Evolutionary conservation across 2,329 filamentous ascomycete genomes (phyloP), one percentile per base, ranked within the genome.

Genomic region (Epichloe amarillans): DNA sequence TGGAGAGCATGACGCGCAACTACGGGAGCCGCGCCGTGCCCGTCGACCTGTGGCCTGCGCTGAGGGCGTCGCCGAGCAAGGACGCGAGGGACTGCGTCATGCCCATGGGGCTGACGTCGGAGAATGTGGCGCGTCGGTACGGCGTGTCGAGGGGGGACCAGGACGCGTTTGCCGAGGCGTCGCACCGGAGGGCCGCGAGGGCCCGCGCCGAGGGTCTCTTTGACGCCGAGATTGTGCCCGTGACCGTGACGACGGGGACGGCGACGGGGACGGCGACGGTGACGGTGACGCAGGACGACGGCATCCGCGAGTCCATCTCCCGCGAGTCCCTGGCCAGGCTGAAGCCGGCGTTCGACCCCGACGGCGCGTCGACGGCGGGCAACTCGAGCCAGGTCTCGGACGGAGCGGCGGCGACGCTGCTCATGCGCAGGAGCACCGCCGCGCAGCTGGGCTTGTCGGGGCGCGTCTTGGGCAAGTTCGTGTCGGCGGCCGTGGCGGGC

Each of bases 1-100:
- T 94, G 86, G 90, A 96, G 76, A 91, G 85, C 70, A 96, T 96
- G 90, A 95, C 88, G 56, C 72, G 84, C 57, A 95, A 95, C 69
- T 96, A 96, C 68, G 89, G 83, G 48, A 80, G 74, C 26, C 74
- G 82, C 52, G 90, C 90, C n/a, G 93, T 96, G 42, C 90, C 90
- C 0, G 83, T 82, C 0, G 79, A 88, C 55, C 68, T 88, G 11
- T 95, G 88, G 88, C 82, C 84, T 0, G 82, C 77, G 48, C 70
- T 95, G 54, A 79, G 72, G 59, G 76, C 84, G 1, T 82, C 76
- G 3, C 67, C 70, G 1, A 75, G 77, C 10, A 75, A 84, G 61
- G 83, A 94, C 55, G 86, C 86, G 3, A 72, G 77, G 41, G 90
- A 95, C 64, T 95, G 90, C 65, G 80, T 96, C 64, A 94, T 95